phyloP scores from a whole-genome alignment of 1,284 basidiomycete genomes.

The Cerrena zonata region DNA sequence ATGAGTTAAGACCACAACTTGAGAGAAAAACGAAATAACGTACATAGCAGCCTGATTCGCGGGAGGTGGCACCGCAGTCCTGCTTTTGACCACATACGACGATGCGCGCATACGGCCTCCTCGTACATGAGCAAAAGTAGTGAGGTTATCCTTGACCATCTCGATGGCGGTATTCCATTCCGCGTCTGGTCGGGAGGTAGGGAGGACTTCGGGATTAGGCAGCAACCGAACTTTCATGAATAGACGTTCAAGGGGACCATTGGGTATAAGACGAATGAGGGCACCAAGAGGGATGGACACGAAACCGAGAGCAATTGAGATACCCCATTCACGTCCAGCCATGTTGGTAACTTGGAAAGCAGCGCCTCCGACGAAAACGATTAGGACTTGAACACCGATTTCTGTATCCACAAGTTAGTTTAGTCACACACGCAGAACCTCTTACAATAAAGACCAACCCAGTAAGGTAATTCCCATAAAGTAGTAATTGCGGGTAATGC shows the following conservation, averaged over 20 bases:
- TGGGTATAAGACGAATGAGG: slow-evolving; percentile 79
- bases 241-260: slow-evolving; percentile 69
- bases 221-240: slow-evolving; percentile 67
- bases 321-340: slow-evolving; percentile 84
- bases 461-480: slow-evolving; percentile 85
- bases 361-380: slow-evolving; percentile 86
- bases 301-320: slow-evolving; percentile 81
- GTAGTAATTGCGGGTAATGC: slow-evolving; percentile 75
- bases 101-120: slow-evolving; percentile 82
- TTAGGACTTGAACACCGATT: slow-evolving; percentile 81
- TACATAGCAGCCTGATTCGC: slow-evolving; percentile 37
- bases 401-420: slow-evolving; percentile 42
- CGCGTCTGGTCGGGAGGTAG: slow-evolving; percentile 54
- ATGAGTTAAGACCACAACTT: slow-evolving; percentile 4
- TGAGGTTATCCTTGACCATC: slow-evolving; percentile 80
- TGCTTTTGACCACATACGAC: slow-evolving; percentile 75
- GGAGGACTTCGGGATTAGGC: slow-evolving; percentile 63
- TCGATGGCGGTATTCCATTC: slow-evolving; percentile 72
- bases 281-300: slow-evolving; percentile 86
- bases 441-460: slow-evolving; percentile 40
- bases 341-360: slow-evolving; percentile 88
- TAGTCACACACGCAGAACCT: slow-evolving; percentile 4
- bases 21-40: slow-evolving; percentile 16
- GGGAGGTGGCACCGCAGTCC: slow-evolving; percentile 48
- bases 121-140: slow-evolving; percentile 74